phyloP scores from a whole-genome alignment of 352 stramenopile species.

The Pythium diclinum region DNA sequence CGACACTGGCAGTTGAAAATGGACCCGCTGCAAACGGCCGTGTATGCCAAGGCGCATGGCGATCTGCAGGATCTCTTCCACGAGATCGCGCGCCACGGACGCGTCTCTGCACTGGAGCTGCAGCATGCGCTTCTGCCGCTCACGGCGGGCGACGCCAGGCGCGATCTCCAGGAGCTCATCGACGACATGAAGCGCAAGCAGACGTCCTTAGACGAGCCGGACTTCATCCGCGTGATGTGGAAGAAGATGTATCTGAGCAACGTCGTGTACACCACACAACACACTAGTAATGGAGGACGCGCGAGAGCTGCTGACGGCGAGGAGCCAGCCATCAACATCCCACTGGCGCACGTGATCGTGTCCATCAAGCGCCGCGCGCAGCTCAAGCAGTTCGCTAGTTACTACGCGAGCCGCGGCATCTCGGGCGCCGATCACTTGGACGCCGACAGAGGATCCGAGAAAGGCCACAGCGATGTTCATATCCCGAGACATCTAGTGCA shows the following conservation, averaged over 20 bases:
- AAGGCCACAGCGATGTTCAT: not conserved
- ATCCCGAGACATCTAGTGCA: conserved; percentile 20
- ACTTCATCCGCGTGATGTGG: conserved; percentile 66
- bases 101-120: conserved; percentile 41
- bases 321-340: conserved; percentile 41
- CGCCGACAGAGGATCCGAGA: not conserved
- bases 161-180: conserved; percentile 52
- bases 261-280: conserved; percentile 30
- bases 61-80: conserved; percentile 61
- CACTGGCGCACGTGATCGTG: conserved; percentile 63
- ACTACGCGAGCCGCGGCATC: conserved; percentile 66
- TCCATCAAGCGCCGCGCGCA: conserved; percentile 66
- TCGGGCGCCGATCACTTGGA: conserved; percentile 51
- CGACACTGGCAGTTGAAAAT: conserved; percentile 25
- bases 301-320: not conserved
- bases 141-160: conserved; percentile 52
- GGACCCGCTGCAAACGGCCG: conserved; percentile 45
- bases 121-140: conserved; percentile 49
- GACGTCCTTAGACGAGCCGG: conserved; percentile 45
- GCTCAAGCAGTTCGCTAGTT: conserved; percentile 64
- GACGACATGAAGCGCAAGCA: conserved; percentile 44
- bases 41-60: conserved; percentile 44
- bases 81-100: conserved; percentile 48
- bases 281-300: not conserved
- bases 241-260: conserved; percentile 63